Evolutionary conservation across 768 basidiomycete species (phyloP).

Genomic region (Collybia sp.): DNA sequence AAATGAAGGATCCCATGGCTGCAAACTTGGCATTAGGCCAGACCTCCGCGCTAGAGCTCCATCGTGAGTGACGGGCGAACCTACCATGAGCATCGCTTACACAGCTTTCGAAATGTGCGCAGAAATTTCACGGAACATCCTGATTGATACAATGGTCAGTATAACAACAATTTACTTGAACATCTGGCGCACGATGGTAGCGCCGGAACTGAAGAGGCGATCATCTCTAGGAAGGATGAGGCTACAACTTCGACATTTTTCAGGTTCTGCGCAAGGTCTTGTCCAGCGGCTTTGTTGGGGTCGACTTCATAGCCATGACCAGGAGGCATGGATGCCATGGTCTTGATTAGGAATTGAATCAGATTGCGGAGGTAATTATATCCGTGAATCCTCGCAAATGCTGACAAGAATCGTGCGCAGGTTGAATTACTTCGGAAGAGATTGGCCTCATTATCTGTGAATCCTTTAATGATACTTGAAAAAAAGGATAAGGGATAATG

Average conservation of each 20-base stretch:
- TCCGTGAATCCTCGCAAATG: slow-evolving; percentile 85
- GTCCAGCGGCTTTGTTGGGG: slow-evolving; percentile 51
- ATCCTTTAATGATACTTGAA: slow-evolving; percentile 3
- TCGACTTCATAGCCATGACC: slow-evolving; percentile 80
- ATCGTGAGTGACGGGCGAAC: slow-evolving; percentile 2
- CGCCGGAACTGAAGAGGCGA: slow-evolving; percentile 62
- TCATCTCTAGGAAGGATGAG: slow-evolving; percentile 68
- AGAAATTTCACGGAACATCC: slow-evolving; percentile 85
- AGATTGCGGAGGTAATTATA: slow-evolving; percentile 86
- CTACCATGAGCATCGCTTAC: slow-evolving; percentile 39
- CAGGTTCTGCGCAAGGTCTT: slow-evolving; percentile 64
- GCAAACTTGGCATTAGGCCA: slow-evolving; percentile 82
- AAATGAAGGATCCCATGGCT: slow-evolving; percentile 87
- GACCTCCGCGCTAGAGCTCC: slow-evolving; percentile 40
- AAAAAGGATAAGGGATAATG: slow-evolving; percentile 4
- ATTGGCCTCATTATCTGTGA: slow-evolving; percentile 70
- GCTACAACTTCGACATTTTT: slow-evolving; percentile 71
- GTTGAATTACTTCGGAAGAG: slow-evolving; percentile 88
- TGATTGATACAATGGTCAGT: slow-evolving; percentile 30
- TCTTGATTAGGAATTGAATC: slow-evolving; percentile 71
- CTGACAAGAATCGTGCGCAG: slow-evolving; percentile 80
- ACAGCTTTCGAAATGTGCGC: slow-evolving; percentile 75
- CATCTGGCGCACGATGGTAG: slow-evolving; percentile 63
- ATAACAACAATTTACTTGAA: background rate
- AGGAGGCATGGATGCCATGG: slow-evolving; percentile 66